Base-by-base conservation (phyloP, 1,139 yeast species). In the Meyerozyma athensensis region DNA sequence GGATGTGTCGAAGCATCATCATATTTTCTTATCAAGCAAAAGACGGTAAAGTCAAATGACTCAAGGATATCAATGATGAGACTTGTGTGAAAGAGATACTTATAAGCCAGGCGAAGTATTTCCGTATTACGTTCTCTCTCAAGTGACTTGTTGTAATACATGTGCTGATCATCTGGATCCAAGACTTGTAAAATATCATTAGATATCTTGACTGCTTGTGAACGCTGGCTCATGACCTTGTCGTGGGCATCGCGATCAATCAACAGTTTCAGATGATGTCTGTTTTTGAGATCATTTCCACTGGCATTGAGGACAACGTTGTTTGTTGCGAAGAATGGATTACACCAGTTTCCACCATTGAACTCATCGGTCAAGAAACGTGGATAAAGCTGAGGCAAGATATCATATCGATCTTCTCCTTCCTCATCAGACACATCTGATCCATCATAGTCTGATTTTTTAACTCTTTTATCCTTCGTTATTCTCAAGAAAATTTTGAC, bases 291-390 rank as follows among this genome's bases (percentile, higher is more conserved):
- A 30, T 68, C 74, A 43, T 70, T 71, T 2, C 75, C 75, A 48
- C 74, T 65, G 6, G 65, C 65, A 46, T 69, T 70, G 35, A 71
- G 57, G 17, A 63, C 59, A 1, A 64, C 53, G 36, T 68, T 68
- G 17, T 48, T 53, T 8, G 71, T 63, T 5, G 68, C 61, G 45
- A 77, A 77, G 47, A 81, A 79, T 21, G 85, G 85, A 48, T 81
- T 82, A 36, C 78, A 72, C 81, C 86, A 82, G 47, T 80, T 79
- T 7, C 87, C 89, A 7, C 87, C 90, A 48, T 79, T 79, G 53
- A 79, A 82, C 40, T 75, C 80, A 34, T 78, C 77, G 24, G 70
- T 64, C 7, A 82, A 56, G 49, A 81, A 79, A 41, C 92, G 63
- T n/a, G 90, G 86, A 46, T 79, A 75, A 2, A 78, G 62, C 52